A percentile compares a stretch with the other conserved stretches of the same genome.
These are phyloP conservation scores for Citrullus mucosospermus DNA, from an alignment of 306 rosid genomes.

Conservation along the genomic window DNA sequence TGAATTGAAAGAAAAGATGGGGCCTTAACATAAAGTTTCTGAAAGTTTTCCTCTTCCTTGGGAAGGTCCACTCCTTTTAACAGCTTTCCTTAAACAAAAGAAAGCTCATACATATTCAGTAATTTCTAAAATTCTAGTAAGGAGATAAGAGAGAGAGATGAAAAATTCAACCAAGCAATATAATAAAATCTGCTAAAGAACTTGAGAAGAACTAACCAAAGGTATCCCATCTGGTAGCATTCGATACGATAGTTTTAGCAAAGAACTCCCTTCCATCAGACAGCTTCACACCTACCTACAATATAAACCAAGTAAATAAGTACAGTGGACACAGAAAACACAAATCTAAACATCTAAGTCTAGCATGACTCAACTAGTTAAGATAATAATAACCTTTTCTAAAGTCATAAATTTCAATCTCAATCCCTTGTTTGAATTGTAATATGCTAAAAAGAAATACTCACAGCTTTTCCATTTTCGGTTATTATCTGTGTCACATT, in stretches of 20 bases:
- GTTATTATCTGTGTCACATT: constrained; percentile 59
- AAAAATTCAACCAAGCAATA: constrained; percentile 1
- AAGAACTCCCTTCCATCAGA: constrained; percentile 69
- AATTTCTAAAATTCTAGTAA: neutral
- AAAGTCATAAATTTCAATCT: neutral
- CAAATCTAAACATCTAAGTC: constrained; percentile 6
- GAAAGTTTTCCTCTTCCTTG: constrained; percentile 82
- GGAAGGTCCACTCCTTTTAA: constrained; percentile 56
- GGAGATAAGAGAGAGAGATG: neutral
- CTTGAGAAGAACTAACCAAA: constrained; percentile 50
- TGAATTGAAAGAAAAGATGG: constrained; percentile 97
- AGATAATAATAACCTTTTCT: neutral
- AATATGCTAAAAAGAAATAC: constrained; percentile 5
- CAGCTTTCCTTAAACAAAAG: constrained; percentile 47
- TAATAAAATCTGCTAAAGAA: constrained; percentile 9
- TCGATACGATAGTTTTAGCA: constrained; percentile 80
- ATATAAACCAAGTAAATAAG: constrained; percentile 11
- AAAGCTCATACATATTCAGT: constrained; percentile 1
- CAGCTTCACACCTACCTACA: constrained; percentile 79
- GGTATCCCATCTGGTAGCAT: constrained; percentile 99
- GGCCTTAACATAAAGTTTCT: constrained; percentile 76
- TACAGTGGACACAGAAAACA: neutral
- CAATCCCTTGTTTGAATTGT: neutral
- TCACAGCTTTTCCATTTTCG: constrained; percentile 74
- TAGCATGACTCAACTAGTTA: neutral